These are phyloP conservation scores for Rhododendron molle DNA, from an alignment of 148 eudicot species.

Conservation along the genomic window DNA sequence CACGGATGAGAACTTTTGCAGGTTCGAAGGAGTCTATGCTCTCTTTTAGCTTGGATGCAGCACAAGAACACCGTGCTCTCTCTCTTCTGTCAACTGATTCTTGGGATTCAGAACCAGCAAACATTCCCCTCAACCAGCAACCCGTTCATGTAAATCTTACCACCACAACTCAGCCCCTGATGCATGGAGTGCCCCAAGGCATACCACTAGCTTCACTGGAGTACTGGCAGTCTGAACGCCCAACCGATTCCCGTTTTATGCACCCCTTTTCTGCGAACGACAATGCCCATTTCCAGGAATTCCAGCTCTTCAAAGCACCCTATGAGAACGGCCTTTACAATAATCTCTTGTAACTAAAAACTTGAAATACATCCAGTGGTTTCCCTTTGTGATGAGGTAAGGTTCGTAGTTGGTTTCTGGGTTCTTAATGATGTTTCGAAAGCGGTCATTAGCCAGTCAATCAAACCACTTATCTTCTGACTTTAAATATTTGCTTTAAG, in stretches of 20 bases:
- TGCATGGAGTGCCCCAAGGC: constrained; percentile 28
- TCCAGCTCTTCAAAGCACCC: constrained; percentile 54
- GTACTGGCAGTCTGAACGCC: constrained; percentile 45
- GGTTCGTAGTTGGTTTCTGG: neutral
- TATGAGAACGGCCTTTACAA: constrained; percentile 45
- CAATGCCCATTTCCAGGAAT: constrained; percentile 29
- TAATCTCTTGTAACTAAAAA: constrained; percentile 25
- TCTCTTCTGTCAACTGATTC: constrained; percentile 93
- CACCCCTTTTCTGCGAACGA: constrained; percentile 19
- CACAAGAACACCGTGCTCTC: constrained; percentile 76
- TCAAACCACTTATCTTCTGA: neutral
- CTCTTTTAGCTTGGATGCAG: constrained; percentile 46
- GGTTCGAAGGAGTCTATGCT: constrained; percentile 36
- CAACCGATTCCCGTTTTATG: constrained; percentile 10
- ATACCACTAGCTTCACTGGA: constrained; percentile 31
- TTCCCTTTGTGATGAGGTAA: neutral
- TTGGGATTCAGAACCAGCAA: constrained; percentile 41
- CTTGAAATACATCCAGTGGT: neutral
- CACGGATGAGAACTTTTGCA: constrained; percentile 17
- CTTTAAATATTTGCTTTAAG: neutral
- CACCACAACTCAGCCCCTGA: constrained; percentile 26
- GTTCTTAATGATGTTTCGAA: neutral
- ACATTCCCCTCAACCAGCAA: constrained; percentile 30
- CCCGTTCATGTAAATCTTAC: constrained; percentile 19
- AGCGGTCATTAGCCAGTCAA: neutral